Conservation (phyloP, 192 early-diverging fungal genomes). For the Gaertneriomyces sp. region DNA sequence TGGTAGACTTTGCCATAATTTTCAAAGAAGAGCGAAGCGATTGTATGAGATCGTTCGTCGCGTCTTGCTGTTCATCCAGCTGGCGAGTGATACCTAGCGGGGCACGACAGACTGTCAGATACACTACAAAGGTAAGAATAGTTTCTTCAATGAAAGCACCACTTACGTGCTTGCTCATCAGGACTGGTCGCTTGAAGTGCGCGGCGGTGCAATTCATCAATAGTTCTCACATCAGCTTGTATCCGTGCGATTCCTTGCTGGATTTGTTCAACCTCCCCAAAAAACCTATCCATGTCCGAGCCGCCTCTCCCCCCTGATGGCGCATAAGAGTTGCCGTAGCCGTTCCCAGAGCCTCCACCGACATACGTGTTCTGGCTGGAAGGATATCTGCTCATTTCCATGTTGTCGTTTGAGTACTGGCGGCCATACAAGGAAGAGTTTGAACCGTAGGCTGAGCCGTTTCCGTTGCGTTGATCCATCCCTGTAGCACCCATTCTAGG, state of each 20-base stretch:
- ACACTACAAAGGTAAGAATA: conserved; percentile 3
- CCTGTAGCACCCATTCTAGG: conserved; percentile 10
- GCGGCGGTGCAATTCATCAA: conserved; percentile 29
- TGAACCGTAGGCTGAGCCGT: background rate
- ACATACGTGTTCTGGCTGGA: background rate
- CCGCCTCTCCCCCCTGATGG: background rate
- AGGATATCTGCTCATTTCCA: conserved; percentile 8
- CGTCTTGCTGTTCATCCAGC: conserved; percentile 32
- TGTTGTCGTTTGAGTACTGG: conserved; percentile 7
- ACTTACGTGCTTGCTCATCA: conserved; percentile 28
- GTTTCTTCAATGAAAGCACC: background rate
- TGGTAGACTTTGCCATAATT: conserved; percentile 23
- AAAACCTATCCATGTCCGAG: conserved; percentile 22
- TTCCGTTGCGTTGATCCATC: conserved; percentile 6
- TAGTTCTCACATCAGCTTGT: conserved; percentile 8
- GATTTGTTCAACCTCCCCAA: conserved; percentile 25
- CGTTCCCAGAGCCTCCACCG: background rate
- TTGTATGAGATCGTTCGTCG: conserved; percentile 29
- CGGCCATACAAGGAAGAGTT: background rate
- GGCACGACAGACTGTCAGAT: conserved; percentile 4
- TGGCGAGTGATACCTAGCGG: conserved; percentile 23
- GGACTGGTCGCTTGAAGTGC: conserved; percentile 26
- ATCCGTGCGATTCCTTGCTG: conserved; percentile 30
- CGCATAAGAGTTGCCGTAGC: background rate
- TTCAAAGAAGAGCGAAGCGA: conserved; percentile 26